phyloP scores from a whole-genome alignment of 192 early-diverging fungal species.

The Piromyces finnis region DNA sequence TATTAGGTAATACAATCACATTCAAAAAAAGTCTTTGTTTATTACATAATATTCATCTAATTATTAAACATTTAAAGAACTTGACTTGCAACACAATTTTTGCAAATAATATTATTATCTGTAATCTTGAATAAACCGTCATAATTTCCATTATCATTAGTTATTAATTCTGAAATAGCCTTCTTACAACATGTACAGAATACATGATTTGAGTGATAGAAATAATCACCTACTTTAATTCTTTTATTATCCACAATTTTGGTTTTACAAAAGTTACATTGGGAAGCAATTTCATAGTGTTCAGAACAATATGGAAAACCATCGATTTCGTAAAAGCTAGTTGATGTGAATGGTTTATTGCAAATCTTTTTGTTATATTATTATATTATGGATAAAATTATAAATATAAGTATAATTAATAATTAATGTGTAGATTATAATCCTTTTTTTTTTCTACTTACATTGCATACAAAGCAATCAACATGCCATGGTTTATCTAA shows the following conservation, averaged over 20 bases:
- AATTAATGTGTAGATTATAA: too few relatives aligned
- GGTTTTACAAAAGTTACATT: neutral
- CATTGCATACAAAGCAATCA: neutral
- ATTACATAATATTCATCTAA: too few relatives aligned
- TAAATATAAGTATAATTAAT: too few relatives aligned
- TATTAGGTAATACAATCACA: too few relatives aligned
- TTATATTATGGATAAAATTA: too few relatives aligned
- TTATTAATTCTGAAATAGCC: neutral
- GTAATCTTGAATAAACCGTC: neutral
- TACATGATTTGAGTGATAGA: neutral
- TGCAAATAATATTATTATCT: neutral
- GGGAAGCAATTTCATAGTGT: neutral
- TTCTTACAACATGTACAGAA: neutral
- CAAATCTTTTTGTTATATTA: neutral
- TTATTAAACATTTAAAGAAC: neutral
- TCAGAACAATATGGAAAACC: neutral
- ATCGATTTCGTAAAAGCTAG: neutral
- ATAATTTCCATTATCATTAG: neutral
- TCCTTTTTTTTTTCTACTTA: neutral
- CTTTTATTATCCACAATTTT: neutral
- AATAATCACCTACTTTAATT: neutral
- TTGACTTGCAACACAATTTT: neutral
- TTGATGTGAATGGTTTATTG: neutral
- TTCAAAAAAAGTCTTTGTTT: too few relatives aligned
- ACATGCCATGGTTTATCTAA: neutral